Conservation (phyloP, 1,284 basidiomycete species). For the Sphaerobolus stellatus region DNA sequence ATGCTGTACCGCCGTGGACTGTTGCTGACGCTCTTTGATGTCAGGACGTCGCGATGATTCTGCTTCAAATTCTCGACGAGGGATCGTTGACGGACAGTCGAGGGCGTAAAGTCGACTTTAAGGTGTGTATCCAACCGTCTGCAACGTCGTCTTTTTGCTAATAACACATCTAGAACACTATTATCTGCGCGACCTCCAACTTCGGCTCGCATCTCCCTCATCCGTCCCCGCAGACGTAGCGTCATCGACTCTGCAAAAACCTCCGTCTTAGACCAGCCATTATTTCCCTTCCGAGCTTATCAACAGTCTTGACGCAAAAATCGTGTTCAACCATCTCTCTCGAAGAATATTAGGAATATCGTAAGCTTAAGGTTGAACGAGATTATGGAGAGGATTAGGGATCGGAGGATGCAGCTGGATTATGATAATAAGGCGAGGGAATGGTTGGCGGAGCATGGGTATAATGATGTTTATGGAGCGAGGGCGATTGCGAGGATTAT, state of each 20-base stretch:
- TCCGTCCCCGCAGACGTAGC: slow-evolving; percentile 61
- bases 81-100: slow-evolving; percentile 84
- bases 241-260: slow-evolving; percentile 63
- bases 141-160: too few relatives aligned
- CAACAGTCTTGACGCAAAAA: slow-evolving; percentile 83
- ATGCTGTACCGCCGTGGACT: too few relatives aligned
- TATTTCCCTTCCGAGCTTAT: slow-evolving; percentile 90
- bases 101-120: slow-evolving; percentile 76
- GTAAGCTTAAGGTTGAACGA: slow-evolving; percentile 80
- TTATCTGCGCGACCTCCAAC: slow-evolving; percentile 47
- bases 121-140: too few relatives aligned
- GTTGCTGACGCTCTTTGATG: too few relatives aligned
- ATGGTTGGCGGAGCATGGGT: slow-evolving; percentile 80
- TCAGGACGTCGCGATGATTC: slow-evolving; percentile 87
- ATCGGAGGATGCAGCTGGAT: slow-evolving; percentile 69
- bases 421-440: slow-evolving; percentile 62
- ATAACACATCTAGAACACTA: slow-evolving; percentile 75
- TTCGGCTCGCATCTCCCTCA: slow-evolving; percentile 66
- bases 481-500: slow-evolving; percentile 85
- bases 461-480: slow-evolving; percentile 87
- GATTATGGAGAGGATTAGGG: slow-evolving; percentile 61
- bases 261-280: slow-evolving; percentile 72
- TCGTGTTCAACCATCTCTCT: slow-evolving; percentile 87
- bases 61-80: slow-evolving; percentile 96
- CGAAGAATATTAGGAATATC: slow-evolving; percentile 69